These are phyloP conservation scores for Gossypium thurberi DNA, from an alignment of 345 rosid genomes.

Conservation along the genomic window DNA sequence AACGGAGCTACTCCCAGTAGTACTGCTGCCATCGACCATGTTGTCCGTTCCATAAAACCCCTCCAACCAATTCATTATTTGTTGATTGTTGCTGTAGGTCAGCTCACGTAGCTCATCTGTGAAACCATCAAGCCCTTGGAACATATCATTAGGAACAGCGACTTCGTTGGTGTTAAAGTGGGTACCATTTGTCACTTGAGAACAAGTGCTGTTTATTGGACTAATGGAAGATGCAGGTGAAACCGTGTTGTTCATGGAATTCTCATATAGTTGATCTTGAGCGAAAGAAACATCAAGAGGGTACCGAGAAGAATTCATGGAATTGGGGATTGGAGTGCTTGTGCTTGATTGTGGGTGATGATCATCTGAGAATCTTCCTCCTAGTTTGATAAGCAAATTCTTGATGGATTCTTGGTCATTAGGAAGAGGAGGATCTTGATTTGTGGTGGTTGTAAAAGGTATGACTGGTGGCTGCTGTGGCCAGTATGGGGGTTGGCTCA, in stretches of 20 bases:
- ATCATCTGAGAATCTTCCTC: slow-evolving; percentile 32
- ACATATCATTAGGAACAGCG: slow-evolving; percentile 15
- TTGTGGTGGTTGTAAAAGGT: slow-evolving; percentile 4
- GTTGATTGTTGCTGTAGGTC: slow-evolving; percentile 16
- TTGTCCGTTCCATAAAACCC: slow-evolving; percentile 26
- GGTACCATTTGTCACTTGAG: slow-evolving; percentile 25
- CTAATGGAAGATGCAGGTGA: slow-evolving; percentile 23
- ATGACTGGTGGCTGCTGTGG: slow-evolving; percentile 21
- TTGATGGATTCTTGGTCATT: slow-evolving; percentile 37
- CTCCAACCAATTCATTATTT: slow-evolving; percentile 15
- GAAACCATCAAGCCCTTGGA: slow-evolving; percentile 33
- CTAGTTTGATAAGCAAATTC: slow-evolving; percentile 29
- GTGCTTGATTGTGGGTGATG: slow-evolving; percentile 11
- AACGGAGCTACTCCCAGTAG: slow-evolving; percentile 34
- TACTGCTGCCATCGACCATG: slow-evolving; percentile 23
- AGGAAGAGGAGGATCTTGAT: slow-evolving; percentile 20
- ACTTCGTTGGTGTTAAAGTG: slow-evolving; percentile 16
- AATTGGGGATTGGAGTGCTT: neutral
- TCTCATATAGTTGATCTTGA: slow-evolving; percentile 22
- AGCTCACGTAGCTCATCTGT: slow-evolving; percentile 16
- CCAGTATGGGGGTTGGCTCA: slow-evolving; percentile 29
- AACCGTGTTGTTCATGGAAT: slow-evolving; percentile 15
- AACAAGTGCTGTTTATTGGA: slow-evolving; percentile 27
- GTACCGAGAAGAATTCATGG: slow-evolving; percentile 8
- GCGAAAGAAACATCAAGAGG: slow-evolving; percentile 13